Evolutionary conservation across 2,329 filamentous ascomycete genomes (phyloP).

Genomic region (Trichoderma cornu-damae): DNA sequence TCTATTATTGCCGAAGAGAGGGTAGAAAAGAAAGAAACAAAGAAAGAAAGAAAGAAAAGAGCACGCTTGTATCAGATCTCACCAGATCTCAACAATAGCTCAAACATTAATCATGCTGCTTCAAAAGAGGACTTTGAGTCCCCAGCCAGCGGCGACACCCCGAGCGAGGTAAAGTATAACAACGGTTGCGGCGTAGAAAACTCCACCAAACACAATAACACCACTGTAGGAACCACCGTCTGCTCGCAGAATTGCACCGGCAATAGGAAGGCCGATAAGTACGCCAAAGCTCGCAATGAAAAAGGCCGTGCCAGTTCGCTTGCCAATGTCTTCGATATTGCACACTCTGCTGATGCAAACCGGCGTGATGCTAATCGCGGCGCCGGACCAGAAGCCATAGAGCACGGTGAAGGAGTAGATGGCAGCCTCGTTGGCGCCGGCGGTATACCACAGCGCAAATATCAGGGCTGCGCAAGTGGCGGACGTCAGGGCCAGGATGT

Average conservation of each 20-base stretch:
- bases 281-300: conserved; percentile 59
- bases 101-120: neutral
- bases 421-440: conserved; percentile 40
- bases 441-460: conserved; percentile 58
- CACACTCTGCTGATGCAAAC: conserved; percentile 69
- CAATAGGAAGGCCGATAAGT: conserved; percentile 55
- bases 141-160: conserved; percentile 24
- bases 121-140: conserved; percentile 13
- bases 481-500: conserved; percentile 59
- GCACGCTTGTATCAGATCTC: neutral
- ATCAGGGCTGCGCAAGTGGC: conserved; percentile 40
- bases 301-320: conserved; percentile 65
- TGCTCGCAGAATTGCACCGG: conserved; percentile 46
- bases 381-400: conserved; percentile 67
- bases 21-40: too few species aligned
- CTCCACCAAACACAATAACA: conserved; percentile 49
- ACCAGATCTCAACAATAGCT: neutral
- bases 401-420: conserved; percentile 57
- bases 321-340: conserved; percentile 61
- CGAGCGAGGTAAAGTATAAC: conserved; percentile 24
- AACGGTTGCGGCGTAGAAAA: conserved; percentile 26
- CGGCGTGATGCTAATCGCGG: conserved; percentile 64
- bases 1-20: neutral
- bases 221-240: conserved; percentile 44
- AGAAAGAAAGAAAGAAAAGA: too few species aligned